phyloP scores from a whole-genome alignment of 768 basidiomycete genomes.

The Serpula lacrymans region DNA sequence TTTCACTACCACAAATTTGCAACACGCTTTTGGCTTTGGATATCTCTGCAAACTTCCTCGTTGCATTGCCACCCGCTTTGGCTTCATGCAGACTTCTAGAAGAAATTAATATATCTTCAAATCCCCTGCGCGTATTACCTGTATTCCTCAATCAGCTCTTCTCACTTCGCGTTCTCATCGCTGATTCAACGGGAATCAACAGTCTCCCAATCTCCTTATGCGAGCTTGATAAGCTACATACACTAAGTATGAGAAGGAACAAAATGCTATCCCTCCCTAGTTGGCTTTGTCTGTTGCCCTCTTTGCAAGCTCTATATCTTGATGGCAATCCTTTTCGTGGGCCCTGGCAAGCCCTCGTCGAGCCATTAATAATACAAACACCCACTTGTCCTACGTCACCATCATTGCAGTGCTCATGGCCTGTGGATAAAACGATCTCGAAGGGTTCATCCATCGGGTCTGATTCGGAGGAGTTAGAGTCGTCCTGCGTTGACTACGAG shows the following conservation, averaged over 20 bases:
- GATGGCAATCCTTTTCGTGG: slow-evolving; percentile 96
- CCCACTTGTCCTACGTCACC: slow-evolving; percentile 62
- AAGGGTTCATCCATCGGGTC: slow-evolving; percentile 44
- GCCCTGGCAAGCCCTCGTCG: slow-evolving; percentile 87
- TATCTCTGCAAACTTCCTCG: slow-evolving; percentile 85
- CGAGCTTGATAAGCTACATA: slow-evolving; percentile 78
- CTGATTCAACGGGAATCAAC: slow-evolving; percentile 83
- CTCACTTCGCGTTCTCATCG: slow-evolving; percentile 83
- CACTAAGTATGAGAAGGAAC: slow-evolving; percentile 86
- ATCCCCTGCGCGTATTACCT: slow-evolving; percentile 90
- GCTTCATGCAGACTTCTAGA: slow-evolving; percentile 80
- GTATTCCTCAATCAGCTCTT: slow-evolving; percentile 75
- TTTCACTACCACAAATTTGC: slow-evolving; percentile 66
- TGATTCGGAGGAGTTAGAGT: slow-evolving; percentile 56
- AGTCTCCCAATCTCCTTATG: slow-evolving; percentile 74
- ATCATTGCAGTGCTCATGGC: slow-evolving; percentile 64
- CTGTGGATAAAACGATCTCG: slow-evolving; percentile 51
- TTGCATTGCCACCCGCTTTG: slow-evolving; percentile 78
- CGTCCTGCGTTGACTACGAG: slow-evolving; percentile 37
- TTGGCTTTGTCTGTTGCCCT: slow-evolving; percentile 89
- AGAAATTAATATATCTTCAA: slow-evolving; percentile 91
- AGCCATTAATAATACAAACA: slow-evolving; percentile 69
- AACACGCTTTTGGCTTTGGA: slow-evolving; percentile 87
- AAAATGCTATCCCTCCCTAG: slow-evolving; percentile 86
- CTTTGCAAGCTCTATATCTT: slow-evolving; percentile 83